Conservation (phyloP, 2,329 filamentous ascomycete species). For the Aaosphaeria pasadenensis region DNA sequence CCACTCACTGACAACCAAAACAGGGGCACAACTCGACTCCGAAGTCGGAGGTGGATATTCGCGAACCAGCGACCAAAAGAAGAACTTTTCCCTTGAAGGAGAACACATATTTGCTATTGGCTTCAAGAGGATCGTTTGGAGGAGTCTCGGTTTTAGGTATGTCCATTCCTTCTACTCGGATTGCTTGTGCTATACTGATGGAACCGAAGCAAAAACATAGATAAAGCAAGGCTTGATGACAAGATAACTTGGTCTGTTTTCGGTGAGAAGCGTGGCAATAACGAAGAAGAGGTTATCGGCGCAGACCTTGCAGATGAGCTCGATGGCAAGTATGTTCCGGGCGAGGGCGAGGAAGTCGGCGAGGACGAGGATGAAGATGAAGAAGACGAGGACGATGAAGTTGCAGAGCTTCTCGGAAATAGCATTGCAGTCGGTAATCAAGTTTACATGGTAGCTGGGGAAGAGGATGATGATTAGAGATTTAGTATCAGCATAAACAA, state of each 20-base stretch:
- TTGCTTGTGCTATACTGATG: not conserved
- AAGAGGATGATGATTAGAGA: not conserved
- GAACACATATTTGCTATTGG: conserved; percentile 6
- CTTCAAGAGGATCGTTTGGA: conserved; percentile 6
- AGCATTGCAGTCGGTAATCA: not conserved
- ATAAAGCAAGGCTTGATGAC: conserved; percentile 5
- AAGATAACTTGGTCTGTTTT: conserved; percentile 7
- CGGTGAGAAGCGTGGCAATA: conserved; percentile 3
- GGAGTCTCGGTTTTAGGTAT: not conserved
- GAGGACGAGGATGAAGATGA: conserved; percentile 2
- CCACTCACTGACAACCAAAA: no score
- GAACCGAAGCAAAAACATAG: conserved; percentile 1
- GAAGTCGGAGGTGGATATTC: not conserved
- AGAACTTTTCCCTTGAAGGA: conserved; percentile 1
- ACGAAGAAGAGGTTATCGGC: conserved; percentile 6
- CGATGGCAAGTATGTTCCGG: not conserved
- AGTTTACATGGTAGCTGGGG: not conserved
- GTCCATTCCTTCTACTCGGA: not conserved
- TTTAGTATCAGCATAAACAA: not conserved
- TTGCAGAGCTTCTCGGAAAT: conserved; percentile 1
- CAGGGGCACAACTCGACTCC: not conserved
- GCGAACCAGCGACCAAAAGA: not conserved
- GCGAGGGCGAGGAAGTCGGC: not conserved
- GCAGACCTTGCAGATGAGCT: conserved; percentile 5
- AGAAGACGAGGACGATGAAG: conserved; percentile 2